Evolutionary conservation across 768 basidiomycete genomes (phyloP), one percentile per base, ranked within the genome.

Genomic region (Paxillus involutus): DNA sequence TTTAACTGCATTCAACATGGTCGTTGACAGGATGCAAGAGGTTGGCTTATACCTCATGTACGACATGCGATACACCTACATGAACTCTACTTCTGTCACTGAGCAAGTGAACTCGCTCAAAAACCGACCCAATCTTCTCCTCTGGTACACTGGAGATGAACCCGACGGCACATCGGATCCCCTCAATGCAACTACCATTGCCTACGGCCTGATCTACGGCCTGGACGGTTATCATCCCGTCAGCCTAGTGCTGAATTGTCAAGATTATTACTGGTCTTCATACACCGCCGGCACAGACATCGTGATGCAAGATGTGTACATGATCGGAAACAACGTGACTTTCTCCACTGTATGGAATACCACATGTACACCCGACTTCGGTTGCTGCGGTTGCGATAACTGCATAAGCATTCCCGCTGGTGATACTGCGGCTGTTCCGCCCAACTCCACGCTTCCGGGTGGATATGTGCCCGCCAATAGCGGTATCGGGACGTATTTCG

Each of bases 111-210:
- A 85, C 54, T 71, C 70, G 36, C 77, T 91, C 71, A 88, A 87
- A 60, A 75, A 79, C 33, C 78, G 85, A 2, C 76, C 82, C 0
- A 91, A 89, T 58, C 77, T 92, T 26, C 74, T 91, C 14, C 69
- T 86, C 2, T 88, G 85, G 84, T 89, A 89, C 67, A 88, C 86
- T 1, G 85, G 77, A 0, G 86, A 90, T 58, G 88, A 90, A 66
- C 86, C 84, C 0, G 87, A 89, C 59, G 87, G 88, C 37, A 84
- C 81, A 0, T 78, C 78, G 10, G 85, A 88, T 56, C 86, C 89
- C 8, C 72, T 86, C 39, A 75, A 84, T 47, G 85, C 86, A 0
- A 83, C 62, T 0, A 53, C 68, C 3, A 69, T 67, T 24, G 68
- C 84, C 0, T 80, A 80, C 35, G 78, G 83, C 54, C 71, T 83